A percentile compares a stretch with the other conserved stretches of the same genome.
Conservation (phyloP, 768 basidiomycete species). For the Hygrophorus russula region DNA sequence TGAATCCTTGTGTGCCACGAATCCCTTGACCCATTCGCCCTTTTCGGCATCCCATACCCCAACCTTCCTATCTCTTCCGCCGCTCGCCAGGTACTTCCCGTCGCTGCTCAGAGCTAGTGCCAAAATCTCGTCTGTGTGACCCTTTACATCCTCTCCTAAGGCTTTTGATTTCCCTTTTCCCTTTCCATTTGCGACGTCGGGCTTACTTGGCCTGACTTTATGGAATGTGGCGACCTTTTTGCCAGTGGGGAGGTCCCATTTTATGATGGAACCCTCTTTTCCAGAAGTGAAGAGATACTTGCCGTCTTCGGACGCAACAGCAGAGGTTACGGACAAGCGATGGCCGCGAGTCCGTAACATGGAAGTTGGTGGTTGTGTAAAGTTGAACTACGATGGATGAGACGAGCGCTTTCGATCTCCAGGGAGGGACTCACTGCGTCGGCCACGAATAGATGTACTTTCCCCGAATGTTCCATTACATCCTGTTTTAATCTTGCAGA, state of each 20-base stretch:
- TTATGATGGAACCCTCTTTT: conserved; percentile 85
- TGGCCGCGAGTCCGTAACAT: conserved; percentile 61
- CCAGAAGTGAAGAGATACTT: conserved; percentile 76
- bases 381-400: conserved; percentile 37
- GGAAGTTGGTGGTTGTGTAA: conserved; percentile 32
- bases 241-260: conserved; percentile 69
- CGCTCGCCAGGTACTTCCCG: conserved; percentile 78
- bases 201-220: conserved; percentile 36
- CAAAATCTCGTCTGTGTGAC: conserved; percentile 83
- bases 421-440: conserved; percentile 40
- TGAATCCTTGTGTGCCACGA: conserved; percentile 50
- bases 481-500: conserved; percentile 86
- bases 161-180: conserved; percentile 48
- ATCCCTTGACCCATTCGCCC: conserved; percentile 66
- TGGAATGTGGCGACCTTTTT: conserved; percentile 46
- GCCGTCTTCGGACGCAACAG: conserved; percentile 64
- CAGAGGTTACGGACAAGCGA: conserved; percentile 70
- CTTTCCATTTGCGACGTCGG: conserved; percentile 32
- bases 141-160: conserved; percentile 34
- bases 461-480: conserved; percentile 83
- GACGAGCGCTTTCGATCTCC: neutral
- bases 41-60: conserved; percentile 80
- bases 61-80: conserved; percentile 71
- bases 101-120: conserved; percentile 77
- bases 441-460: conserved; percentile 72